Conservation (phyloP, 495 filamentous ascomycete species). For the Annulohypoxylon moriforme region DNA sequence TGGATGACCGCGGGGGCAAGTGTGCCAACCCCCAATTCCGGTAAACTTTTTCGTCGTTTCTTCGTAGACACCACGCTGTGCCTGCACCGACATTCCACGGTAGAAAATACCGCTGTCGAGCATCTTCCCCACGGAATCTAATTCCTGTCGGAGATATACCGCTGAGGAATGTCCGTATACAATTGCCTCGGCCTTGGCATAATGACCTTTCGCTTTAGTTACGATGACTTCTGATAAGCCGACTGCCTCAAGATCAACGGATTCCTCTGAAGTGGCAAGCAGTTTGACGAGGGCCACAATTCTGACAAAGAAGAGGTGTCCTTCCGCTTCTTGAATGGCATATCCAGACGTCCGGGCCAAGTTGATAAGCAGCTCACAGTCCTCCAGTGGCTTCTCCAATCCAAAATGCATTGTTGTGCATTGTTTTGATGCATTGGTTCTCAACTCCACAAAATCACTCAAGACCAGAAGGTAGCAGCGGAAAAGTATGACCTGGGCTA, state of each 20-base stretch:
- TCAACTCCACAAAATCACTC: conserved; percentile 58
- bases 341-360: conserved; percentile 22
- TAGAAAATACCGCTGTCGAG: neutral
- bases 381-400: conserved; percentile 41
- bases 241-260: neutral
- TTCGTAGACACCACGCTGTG: neutral
- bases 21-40: conserved; percentile 6
- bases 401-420: conserved; percentile 41
- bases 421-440: conserved; percentile 2
- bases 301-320: conserved; percentile 33
- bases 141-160: neutral
- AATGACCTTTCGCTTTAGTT: neutral
- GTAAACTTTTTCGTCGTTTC: neutral
- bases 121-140: conserved; percentile 3
- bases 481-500: conserved; percentile 59
- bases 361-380: conserved; percentile 36
- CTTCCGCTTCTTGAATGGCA: conserved; percentile 40
- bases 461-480: conserved; percentile 64
- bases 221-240: neutral
- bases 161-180: neutral
- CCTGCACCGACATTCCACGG: neutral
- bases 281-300: conserved; percentile 18
- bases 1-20: conserved; percentile 12
- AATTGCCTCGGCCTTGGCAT: conserved; percentile 11
- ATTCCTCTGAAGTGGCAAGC: neutral